These are phyloP conservation scores for Eutrema salsugineum DNA, from an alignment of 441 rosid genomes.

Conservation along the genomic window DNA sequence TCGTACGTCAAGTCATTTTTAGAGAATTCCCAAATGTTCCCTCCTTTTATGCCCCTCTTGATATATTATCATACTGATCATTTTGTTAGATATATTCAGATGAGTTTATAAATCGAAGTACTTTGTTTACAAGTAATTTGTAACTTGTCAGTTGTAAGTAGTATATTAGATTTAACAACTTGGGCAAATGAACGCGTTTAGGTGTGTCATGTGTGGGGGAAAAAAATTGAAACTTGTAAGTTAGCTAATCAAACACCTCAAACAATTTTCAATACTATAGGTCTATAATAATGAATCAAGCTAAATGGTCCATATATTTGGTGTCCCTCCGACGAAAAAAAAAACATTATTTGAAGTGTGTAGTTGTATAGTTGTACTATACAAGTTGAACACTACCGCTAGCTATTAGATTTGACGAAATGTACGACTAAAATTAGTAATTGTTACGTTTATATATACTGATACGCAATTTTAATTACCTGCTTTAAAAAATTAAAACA, in stretches of 20 bases:
- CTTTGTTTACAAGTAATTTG: background rate
- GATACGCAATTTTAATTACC: background rate
- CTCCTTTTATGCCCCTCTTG: background rate
- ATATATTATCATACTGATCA: no score
- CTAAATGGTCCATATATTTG: constrained; percentile 14
- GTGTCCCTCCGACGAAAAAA: constrained; percentile 3
- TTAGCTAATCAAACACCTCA: constrained; percentile 13
- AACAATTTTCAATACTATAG: background rate
- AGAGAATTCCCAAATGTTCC: constrained; percentile 13
- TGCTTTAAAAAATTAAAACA: no score
- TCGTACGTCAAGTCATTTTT: background rate
- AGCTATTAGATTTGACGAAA: background rate
- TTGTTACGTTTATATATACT: background rate
- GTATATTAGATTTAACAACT: background rate
- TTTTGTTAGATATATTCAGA: background rate
- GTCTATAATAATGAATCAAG: constrained; percentile 8
- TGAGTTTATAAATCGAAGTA: background rate
- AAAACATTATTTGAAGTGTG: background rate
- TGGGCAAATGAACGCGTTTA: constrained; percentile 6
- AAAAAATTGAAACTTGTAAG: background rate
- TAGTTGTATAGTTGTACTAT: constrained; percentile 10
- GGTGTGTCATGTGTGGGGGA: background rate
- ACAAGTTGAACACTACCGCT: constrained; percentile 16
- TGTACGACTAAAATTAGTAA: background rate
- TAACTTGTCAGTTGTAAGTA: background rate